A percentile compares a stretch with the other conserved stretches of the same genome.
These are phyloP conservation scores for Fusarium goolgardi DNA, from an alignment of 2,329 filamentous ascomycete genomes.

Conservation along the genomic window DNA sequence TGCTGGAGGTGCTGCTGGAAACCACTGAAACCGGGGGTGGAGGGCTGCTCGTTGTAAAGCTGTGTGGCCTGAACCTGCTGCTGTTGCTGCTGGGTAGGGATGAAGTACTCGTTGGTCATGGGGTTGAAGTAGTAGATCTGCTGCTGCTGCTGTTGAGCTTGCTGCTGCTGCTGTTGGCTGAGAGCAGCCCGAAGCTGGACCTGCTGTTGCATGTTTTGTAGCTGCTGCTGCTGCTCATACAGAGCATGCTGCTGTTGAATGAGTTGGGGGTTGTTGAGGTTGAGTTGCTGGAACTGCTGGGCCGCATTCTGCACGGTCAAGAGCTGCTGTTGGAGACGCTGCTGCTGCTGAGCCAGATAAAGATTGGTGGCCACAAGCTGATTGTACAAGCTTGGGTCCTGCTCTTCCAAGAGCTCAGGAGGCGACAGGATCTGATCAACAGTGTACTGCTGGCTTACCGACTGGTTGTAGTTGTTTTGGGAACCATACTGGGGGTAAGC, in stretches of 20 bases:
- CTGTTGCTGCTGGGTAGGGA: constrained; percentile 72
- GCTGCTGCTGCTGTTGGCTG: constrained; percentile 53
- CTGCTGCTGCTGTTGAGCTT: constrained; percentile 57
- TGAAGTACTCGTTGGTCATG: constrained; percentile 84
- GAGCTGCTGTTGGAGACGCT: constrained; percentile 93
- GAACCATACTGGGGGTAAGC: constrained; percentile 63
- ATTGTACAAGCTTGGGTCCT: constrained; percentile 86
- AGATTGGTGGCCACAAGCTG: constrained; percentile 91
- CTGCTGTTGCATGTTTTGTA: constrained; percentile 57
- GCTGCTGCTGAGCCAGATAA: constrained; percentile 93
- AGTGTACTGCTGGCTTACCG: constrained; percentile 69
- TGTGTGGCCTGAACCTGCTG: constrained; percentile 57
- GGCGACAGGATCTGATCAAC: constrained; percentile 91
- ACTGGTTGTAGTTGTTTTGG: constrained; percentile 50
- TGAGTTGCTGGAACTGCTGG: constrained; percentile 84
- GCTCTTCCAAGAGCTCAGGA: constrained; percentile 78
- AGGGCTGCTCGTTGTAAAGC: constrained; percentile 58
- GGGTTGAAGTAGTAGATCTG: constrained; percentile 84
- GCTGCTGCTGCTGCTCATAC: constrained; percentile 58
- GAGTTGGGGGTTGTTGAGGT: constrained; percentile 66
- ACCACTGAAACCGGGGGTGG: constrained; percentile 50
- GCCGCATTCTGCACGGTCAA: constrained; percentile 84
- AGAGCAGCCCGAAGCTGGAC: constrained; percentile 53
- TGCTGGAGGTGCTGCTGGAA: constrained; percentile 60
- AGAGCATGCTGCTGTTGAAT: constrained; percentile 62